A percentile compares a stretch with the other conserved stretches of the same genome.
phyloP scores from a whole-genome alignment of 78 protist genomes.

The Chrysochromulina tobinii region DNA sequence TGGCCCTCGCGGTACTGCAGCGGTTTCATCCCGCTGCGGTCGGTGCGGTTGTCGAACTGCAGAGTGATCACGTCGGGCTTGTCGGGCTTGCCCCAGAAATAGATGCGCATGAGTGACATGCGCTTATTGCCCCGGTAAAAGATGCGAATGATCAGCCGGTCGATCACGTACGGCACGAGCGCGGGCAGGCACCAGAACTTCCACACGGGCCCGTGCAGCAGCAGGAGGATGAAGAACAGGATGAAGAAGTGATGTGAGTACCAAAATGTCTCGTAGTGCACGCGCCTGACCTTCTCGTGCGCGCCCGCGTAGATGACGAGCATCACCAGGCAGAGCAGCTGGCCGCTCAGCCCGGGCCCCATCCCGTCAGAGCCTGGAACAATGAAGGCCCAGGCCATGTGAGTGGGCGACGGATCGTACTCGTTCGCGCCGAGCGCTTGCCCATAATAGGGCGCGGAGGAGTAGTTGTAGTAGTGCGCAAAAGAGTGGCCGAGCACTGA shows the following conservation, averaged over 20 bases:
- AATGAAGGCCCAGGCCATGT: neutral
- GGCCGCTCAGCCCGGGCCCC: constrained; percentile 71
- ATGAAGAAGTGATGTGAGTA: constrained; percentile 88
- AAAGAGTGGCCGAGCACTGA: neutral
- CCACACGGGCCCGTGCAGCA: constrained; percentile 65
- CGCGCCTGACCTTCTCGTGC: constrained; percentile 51
- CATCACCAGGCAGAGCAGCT: constrained; percentile 66
- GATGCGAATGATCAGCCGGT: neutral
- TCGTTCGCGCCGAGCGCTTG: neutral
- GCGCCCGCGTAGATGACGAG: constrained; percentile 79
- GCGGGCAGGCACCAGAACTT: neutral
- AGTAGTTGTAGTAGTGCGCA: neutral
- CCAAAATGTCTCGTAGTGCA: constrained; percentile 88
- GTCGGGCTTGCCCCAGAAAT: neutral
- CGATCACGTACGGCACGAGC: neutral
- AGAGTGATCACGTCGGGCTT: neutral
- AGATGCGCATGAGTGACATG: neutral
- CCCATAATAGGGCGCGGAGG: neutral
- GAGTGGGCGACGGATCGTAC: neutral
- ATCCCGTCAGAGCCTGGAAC: neutral
- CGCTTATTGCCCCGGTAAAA: neutral
- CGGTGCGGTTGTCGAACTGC: neutral
- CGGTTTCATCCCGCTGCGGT: neutral
- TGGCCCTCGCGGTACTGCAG: constrained; percentile 53
- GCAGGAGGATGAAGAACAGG: constrained; percentile 71